Evolutionary conservation across 805 yeast genomes (phyloP).

Genomic region (Spathaspora passalidarum): DNA sequence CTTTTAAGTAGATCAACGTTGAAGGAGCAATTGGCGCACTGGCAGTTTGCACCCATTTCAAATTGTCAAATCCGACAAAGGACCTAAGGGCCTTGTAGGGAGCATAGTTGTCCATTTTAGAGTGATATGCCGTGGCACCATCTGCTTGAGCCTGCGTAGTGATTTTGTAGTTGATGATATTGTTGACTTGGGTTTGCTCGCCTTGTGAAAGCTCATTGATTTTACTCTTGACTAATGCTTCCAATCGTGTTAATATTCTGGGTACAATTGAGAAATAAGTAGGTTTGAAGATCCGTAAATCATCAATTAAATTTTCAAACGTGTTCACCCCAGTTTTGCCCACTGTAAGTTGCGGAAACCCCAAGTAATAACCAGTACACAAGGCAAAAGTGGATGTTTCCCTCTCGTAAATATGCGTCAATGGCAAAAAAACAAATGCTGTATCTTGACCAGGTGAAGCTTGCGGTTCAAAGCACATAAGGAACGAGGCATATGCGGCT

Average conservation of each 20-base stretch:
- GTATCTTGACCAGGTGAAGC: constrained; percentile 7
- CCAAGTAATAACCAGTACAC: constrained; percentile 24
- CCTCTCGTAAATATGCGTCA: constrained; percentile 38
- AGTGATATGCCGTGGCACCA: constrained; percentile 25
- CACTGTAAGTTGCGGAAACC: constrained; percentile 24
- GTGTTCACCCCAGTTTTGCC: constrained; percentile 14
- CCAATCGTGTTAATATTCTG: constrained; percentile 38
- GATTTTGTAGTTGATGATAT: constrained; percentile 18
- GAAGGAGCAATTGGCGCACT: constrained; percentile 25
- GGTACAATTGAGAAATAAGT: constrained; percentile 29
- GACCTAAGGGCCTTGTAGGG: constrained; percentile 27
- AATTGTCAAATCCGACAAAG: constrained; percentile 29
- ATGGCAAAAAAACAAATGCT: constrained; percentile 28
- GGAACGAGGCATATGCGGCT: constrained; percentile 14
- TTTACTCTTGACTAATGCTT: constrained; percentile 17
- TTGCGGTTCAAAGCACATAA: constrained; percentile 7
- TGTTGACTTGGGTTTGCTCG: constrained; percentile 13
- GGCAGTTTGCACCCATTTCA: constrained; percentile 29
- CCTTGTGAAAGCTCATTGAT: constrained; percentile 9
- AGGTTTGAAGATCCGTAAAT: constrained; percentile 27
- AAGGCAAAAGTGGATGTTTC: constrained; percentile 20
- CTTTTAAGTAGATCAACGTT: constrained; percentile 23
- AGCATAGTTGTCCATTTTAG: constrained; percentile 13
- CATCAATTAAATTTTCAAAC: constrained; percentile 27
- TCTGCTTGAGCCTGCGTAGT: constrained; percentile 31